These are phyloP conservation scores for Capsicum chinense DNA, from an alignment of 257 asterid species.

Conservation along the genomic window DNA sequence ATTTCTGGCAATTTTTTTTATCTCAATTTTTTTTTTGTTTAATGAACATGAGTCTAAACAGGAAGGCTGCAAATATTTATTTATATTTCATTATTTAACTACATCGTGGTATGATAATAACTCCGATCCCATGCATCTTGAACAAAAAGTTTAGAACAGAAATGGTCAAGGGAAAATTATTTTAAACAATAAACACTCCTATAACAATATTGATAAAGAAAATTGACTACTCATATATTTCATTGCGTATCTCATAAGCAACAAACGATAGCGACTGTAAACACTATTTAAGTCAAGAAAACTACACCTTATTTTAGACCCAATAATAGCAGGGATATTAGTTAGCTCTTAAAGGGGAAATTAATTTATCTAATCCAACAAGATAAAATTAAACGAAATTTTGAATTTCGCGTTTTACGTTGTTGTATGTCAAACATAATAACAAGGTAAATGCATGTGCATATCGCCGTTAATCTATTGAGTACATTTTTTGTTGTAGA, in stretches of 20 bases:
- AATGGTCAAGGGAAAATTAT: neutral
- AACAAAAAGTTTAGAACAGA: neutral
- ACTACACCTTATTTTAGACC: neutral
- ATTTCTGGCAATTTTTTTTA: neutral
- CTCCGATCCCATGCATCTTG: neutral
- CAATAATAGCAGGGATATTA: neutral
- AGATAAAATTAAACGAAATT: neutral
- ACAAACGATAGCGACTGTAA: neutral
- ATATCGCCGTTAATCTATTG: neutral
- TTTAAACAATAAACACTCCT: neutral
- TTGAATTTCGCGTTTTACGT: neutral
- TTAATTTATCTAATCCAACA: neutral
- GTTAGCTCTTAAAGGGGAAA: too few species aligned
- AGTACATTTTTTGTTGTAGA: neutral
- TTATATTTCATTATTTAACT: too few species aligned
- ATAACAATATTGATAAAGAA: neutral
- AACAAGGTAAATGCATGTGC: neutral
- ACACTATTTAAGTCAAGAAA: constrained; percentile 23
- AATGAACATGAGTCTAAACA: neutral
- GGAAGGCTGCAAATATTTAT: neutral
- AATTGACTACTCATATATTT: neutral
- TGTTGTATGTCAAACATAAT: neutral
- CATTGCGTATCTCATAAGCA: constrained; percentile 8
- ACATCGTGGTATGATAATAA: neutral
- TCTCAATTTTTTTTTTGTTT: neutral